A percentile compares a stretch with the other conserved stretches of the same genome.
Evolutionary conservation across 2,329 filamentous ascomycete species (phyloP).

Genomic region (Pseudohalonectria lignicola): DNA sequence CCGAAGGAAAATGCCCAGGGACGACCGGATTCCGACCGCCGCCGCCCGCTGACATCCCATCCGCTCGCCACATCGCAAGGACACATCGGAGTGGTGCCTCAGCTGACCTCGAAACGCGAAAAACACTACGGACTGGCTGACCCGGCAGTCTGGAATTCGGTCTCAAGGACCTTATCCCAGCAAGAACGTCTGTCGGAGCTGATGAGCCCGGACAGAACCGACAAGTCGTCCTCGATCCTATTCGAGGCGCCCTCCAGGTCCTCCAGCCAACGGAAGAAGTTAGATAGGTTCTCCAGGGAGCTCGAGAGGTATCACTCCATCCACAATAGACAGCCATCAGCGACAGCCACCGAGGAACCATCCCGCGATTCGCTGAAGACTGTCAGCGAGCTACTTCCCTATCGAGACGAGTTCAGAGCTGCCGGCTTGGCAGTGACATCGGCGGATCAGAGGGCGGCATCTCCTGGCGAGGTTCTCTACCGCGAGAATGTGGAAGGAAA

Average conservation of each 20-base stretch:
- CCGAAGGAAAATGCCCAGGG: too few relatives aligned
- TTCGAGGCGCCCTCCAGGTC: constrained; percentile 22
- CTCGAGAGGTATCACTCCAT: constrained; percentile 27
- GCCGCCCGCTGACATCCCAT: too few relatives aligned
- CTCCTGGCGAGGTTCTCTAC: too few relatives aligned
- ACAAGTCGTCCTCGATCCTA: constrained; percentile 3
- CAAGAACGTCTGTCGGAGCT: constrained; percentile 29
- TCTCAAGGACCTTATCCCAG: constrained; percentile 32
- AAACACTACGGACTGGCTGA: constrained; percentile 22
- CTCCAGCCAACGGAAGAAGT: constrained; percentile 28
- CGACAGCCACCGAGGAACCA: constrained; percentile 26
- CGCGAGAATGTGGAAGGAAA: too few relatives aligned
- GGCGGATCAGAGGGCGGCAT: constrained; percentile 23
- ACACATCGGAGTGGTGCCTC: neutral
- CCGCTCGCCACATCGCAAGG: too few relatives aligned
- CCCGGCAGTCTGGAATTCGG: constrained; percentile 28
- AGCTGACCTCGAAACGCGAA: constrained; percentile 8
- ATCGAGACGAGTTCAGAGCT: constrained; percentile 37
- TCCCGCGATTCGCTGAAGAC: constrained; percentile 36
- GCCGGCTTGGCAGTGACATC: constrained; percentile 48
- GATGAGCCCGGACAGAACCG: constrained; percentile 10
- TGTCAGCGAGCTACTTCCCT: constrained; percentile 40
- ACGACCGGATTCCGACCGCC: too few relatives aligned
- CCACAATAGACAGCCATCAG: constrained; percentile 23
- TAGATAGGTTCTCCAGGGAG: constrained; percentile 28